These are phyloP conservation scores for Corynascus novoguineensis DNA, from an alignment of 495 filamentous ascomycete species.

Conservation along the genomic window DNA sequence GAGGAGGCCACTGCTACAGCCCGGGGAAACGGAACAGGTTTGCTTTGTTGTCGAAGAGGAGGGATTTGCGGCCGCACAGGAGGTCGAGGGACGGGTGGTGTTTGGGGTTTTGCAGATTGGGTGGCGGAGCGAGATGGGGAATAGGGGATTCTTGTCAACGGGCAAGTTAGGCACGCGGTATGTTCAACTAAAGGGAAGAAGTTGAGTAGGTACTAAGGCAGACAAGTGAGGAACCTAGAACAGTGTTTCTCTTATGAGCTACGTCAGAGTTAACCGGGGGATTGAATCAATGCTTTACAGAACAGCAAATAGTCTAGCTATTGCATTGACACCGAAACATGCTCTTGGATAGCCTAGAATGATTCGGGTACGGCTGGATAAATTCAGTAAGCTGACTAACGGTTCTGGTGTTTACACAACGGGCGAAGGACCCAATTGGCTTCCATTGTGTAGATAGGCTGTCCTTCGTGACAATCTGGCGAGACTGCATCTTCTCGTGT, in stretches of 20 bases:
- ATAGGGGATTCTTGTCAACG: slow-evolving; percentile 79
- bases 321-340: too few relatives aligned
- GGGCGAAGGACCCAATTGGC: too few relatives aligned
- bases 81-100: slow-evolving; percentile 54
- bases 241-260: neutral
- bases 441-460: too few relatives aligned
- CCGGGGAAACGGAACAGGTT: slow-evolving; percentile 84
- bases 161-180: slow-evolving; percentile 63
- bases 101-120: slow-evolving; percentile 80
- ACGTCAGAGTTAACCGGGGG: too few relatives aligned
- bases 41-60: slow-evolving; percentile 79
- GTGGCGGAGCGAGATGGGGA: slow-evolving; percentile 88
- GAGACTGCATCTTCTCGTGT: too few relatives aligned
- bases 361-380: too few relatives aligned
- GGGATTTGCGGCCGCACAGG: slow-evolving; percentile 44
- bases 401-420: too few relatives aligned
- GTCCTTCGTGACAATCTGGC: too few relatives aligned
- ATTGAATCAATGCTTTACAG: too few relatives aligned
- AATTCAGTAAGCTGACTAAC: too few relatives aligned
- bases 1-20: slow-evolving; percentile 63
- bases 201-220: neutral
- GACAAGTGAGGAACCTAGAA: neutral
- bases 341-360: too few relatives aligned
- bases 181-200: slow-evolving; percentile 16
- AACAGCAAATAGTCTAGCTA: too few relatives aligned